Conservation (phyloP, 257 asterid species). For the Fraxinus pennsylvanica region DNA sequence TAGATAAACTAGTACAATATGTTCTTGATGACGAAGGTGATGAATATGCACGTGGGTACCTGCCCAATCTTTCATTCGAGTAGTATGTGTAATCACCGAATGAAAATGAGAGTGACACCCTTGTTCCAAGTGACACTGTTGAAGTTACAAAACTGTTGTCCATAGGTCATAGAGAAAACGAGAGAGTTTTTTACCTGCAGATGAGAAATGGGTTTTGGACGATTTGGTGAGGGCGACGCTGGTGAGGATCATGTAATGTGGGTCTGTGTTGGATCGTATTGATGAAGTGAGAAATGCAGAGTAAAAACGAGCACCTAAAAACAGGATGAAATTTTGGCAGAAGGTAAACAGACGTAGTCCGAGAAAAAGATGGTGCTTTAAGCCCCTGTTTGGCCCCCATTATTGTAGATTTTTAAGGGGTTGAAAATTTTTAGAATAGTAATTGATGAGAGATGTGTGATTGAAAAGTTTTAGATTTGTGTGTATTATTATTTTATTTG, state of each 20-base stretch:
- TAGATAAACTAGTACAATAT: conserved; percentile 57
- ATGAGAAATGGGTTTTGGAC: conserved; percentile 22
- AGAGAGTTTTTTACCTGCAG: conserved; percentile 35
- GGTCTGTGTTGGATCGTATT: background rate
- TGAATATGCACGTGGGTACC: conserved; percentile 46
- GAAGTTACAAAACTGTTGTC: conserved; percentile 59
- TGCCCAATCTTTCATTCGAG: conserved; percentile 37
- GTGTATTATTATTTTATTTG: too few species aligned
- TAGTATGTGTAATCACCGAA: conserved; percentile 41
- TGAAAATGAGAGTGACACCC: conserved; percentile 52
- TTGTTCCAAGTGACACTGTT: conserved; percentile 48
- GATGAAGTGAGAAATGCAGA: conserved; percentile 18
- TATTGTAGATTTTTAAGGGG: too few species aligned
- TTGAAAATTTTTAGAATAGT: too few species aligned
- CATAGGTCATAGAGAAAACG: conserved; percentile 45
- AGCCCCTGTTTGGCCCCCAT: too few species aligned
- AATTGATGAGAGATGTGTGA: too few species aligned
- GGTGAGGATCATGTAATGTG: conserved; percentile 1
- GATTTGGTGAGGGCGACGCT: background rate
- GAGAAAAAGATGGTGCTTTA: too few species aligned
- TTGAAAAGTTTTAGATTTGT: too few species aligned
- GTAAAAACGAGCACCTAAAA: too few species aligned
- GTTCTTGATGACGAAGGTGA: conserved; percentile 35
- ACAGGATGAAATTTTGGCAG: too few species aligned
- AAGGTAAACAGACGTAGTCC: too few species aligned